Base-by-base conservation (phyloP, 345 rosid genomes). In the Sisymbrium irio region DNA sequence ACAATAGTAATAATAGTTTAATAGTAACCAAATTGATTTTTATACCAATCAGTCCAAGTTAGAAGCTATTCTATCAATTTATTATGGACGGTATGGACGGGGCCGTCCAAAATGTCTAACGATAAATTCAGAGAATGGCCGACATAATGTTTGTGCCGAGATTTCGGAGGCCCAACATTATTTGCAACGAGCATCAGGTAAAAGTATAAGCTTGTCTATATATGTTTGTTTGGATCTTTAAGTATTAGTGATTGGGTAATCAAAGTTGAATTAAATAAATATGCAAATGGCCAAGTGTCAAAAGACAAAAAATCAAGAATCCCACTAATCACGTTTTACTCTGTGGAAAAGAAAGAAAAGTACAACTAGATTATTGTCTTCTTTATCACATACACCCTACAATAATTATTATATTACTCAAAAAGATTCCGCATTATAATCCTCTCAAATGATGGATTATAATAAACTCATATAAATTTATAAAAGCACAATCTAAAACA, bases 381-480 rank as follows among this genome's bases (percentile, higher is more conserved):
- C 27, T 62, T 72, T 53, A 36, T 60, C 28, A 3, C 15, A 37
- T 17, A 15, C 20, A 3, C 68, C 75, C 68, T 17, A 71, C 75
- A 71, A 12, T 27, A 49, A 62, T 28, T 42, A 72, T 50, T 39
- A 8, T 13, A 62, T 63, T 18, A 71, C 44, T 13, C 51, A 49
- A 72, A 56, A 72, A 39, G 53, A n/a, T 72, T 62, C 64, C 10
- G 33, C 73, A 56, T 30, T 55, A 30, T 67, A 17, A 40, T 27
- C 62, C 41, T 54, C 28, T 61, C 41, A 18, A 18, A 39, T 62
- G 55, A 44, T 35, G 35, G 49, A 73, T 64, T 73, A 50, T 53
- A 71, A 62, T 53, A 71, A 68, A 18, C 37, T 69, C 55, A 55
- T 54, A 55, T 45, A 72, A 30, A 62, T 44, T 7, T 62, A 28